phyloP scores from a whole-genome alignment of 768 basidiomycete species.

The Podaxis sp. region DNA sequence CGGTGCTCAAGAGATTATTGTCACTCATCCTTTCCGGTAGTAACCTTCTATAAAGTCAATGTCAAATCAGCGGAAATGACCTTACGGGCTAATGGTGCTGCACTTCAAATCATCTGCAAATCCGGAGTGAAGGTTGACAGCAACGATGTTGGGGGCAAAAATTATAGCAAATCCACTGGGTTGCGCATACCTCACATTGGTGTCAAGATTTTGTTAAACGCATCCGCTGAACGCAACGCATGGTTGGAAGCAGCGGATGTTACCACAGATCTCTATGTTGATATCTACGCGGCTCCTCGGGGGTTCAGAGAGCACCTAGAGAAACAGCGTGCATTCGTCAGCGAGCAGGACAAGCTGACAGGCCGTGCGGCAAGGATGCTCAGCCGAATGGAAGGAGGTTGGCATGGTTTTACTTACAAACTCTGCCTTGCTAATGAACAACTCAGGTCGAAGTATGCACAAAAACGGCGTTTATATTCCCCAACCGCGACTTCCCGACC shows the following conservation, averaged over 20 bases:
- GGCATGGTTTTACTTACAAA: neutral
- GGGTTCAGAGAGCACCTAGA: constrained; percentile 48
- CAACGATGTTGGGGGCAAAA: constrained; percentile 72
- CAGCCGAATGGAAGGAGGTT: constrained; percentile 20
- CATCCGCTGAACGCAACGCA: constrained; percentile 30
- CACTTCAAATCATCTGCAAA: constrained; percentile 50
- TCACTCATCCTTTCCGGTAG: constrained; percentile 31
- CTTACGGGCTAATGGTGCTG: constrained; percentile 49
- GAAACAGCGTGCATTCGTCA: constrained; percentile 62
- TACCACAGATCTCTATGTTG: constrained; percentile 51
- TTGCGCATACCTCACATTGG: constrained; percentile 49
- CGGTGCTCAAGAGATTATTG: constrained; percentile 6
- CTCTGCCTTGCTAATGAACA: neutral
- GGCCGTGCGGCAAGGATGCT: constrained; percentile 58
- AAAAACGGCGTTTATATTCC: constrained; percentile 48
- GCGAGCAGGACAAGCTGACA: constrained; percentile 66
- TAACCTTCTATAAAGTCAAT: constrained; percentile 77
- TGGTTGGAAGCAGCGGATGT: constrained; percentile 70
- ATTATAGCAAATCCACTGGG: constrained; percentile 60
- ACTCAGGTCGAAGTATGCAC: constrained; percentile 26
- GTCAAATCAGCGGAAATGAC: constrained; percentile 50
- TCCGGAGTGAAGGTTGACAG: constrained; percentile 60
- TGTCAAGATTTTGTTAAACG: constrained; percentile 46
- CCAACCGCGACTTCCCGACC: constrained; percentile 23
- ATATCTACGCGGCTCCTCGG: constrained; percentile 62